Evolutionary conservation across 139 green algal species (phyloP).

Genomic region (Marvania coccoides): DNA sequence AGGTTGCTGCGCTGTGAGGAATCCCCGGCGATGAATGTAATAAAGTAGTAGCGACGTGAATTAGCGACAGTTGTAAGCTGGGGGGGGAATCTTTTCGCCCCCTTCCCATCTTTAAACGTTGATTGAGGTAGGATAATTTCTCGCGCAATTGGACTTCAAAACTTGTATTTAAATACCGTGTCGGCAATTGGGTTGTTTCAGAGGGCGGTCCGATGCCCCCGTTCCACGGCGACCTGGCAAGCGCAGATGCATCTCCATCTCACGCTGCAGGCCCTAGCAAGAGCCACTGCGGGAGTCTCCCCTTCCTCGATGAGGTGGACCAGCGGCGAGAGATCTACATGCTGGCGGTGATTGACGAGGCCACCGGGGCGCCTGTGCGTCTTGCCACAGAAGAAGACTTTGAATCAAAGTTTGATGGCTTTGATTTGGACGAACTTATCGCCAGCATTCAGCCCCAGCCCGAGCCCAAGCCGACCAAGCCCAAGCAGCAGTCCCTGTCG

Average conservation of each 20-base stretch:
- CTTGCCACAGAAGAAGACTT: neutral
- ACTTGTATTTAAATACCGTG: too few species aligned
- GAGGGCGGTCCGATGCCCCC: neutral
- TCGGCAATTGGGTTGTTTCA: too few species aligned
- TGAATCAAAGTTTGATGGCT: too few species aligned
- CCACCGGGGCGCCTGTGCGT: neutral
- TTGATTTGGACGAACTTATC: neutral
- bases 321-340: neutral
- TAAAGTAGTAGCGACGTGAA: too few species aligned
- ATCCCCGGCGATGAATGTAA: too few species aligned
- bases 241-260: neutral
- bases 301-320: neutral
- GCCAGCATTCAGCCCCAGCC: neutral
- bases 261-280: neutral
- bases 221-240: neutral
- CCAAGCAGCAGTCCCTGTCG: neutral
- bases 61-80: too few species aligned
- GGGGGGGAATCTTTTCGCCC: too few species aligned
- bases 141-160: too few species aligned
- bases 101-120: too few species aligned
- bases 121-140: too few species aligned
- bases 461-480: neutral
- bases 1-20: too few species aligned
- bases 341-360: conserved; percentile 1
- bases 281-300: neutral